phyloP scores from a whole-genome alignment of 2,329 filamentous ascomycete species.

The Botrytis sinoallii region DNA sequence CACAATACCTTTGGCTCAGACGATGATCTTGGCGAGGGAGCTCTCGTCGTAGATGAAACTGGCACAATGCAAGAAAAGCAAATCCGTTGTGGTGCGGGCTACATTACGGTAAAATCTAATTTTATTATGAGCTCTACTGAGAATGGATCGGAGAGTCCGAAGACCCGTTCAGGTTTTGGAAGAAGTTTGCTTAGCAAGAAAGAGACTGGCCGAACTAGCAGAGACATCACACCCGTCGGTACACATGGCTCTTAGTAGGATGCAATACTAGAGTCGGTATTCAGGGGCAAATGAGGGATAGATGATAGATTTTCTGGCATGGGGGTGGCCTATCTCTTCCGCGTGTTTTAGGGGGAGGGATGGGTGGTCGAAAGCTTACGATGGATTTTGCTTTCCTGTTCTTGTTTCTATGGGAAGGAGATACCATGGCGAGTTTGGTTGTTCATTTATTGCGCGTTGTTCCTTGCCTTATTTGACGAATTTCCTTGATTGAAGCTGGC shows the following conservation, averaged over 20 bases:
- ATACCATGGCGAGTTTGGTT: conserved; percentile 3
- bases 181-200: conserved; percentile 56
- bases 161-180: conserved; percentile 40
- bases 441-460: neutral
- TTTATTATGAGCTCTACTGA: conserved; percentile 56
- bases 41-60: conserved; percentile 90
- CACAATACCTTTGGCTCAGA: conserved; percentile 83
- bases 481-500: neutral
- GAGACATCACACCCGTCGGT: conserved; percentile 44
- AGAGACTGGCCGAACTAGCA: conserved; percentile 32
- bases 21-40: conserved; percentile 75
- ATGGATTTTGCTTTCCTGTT: neutral
- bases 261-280: neutral
- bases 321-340: neutral
- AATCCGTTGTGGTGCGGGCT: conserved; percentile 69
- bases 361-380: neutral
- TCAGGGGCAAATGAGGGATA: neutral
- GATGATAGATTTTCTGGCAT: neutral
- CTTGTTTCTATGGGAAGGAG: neutral
- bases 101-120: conserved; percentile 68
- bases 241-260: neutral
- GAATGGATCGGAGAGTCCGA: conserved; percentile 42
- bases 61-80: conserved; percentile 66
- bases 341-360: neutral
- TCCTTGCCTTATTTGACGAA: neutral